These are phyloP conservation scores for Pelargonium cotyledonis DNA, from an alignment of 441 rosid species.

Conservation along the genomic window DNA sequence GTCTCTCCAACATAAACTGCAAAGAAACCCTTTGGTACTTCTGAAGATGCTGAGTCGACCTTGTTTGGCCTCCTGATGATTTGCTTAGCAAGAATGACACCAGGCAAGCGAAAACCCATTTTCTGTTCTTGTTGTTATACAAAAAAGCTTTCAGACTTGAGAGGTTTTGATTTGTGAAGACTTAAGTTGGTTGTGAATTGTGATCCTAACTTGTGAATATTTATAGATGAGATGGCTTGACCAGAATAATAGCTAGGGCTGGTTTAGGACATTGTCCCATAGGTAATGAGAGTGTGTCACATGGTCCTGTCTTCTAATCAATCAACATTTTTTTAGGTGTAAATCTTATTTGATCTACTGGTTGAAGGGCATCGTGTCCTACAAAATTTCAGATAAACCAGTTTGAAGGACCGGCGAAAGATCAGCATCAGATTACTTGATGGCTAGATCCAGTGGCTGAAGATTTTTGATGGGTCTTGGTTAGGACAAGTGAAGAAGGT, in stretches of 20 bases:
- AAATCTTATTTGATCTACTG: not conserved
- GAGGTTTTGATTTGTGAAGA: not conserved
- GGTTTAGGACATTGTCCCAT: too few species aligned
- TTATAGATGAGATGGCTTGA: not conserved
- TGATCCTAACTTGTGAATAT: not conserved
- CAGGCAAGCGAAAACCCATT: too few species aligned
- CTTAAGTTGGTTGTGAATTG: not conserved
- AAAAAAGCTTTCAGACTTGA: too few species aligned
- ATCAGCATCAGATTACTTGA: not conserved
- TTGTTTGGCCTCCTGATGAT: too few species aligned
- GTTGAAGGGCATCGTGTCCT: conserved; percentile 13
- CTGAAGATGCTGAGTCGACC: too few species aligned
- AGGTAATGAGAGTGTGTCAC: conserved; percentile 15
- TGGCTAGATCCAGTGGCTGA: not conserved
- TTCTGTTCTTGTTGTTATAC: too few species aligned
- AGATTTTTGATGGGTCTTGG: not conserved
- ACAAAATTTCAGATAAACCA: not conserved
- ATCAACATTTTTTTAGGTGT: not conserved
- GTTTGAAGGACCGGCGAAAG: not conserved
- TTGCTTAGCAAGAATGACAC: too few species aligned
- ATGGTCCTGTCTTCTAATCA: conserved; percentile 24
- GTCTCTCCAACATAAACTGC: too few species aligned
- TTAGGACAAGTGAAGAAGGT: not conserved
- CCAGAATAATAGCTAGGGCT: not conserved
- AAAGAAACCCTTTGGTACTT: too few species aligned